Base-by-base conservation (phyloP, 345 rosid genomes). In the Euclidium syriacum region DNA sequence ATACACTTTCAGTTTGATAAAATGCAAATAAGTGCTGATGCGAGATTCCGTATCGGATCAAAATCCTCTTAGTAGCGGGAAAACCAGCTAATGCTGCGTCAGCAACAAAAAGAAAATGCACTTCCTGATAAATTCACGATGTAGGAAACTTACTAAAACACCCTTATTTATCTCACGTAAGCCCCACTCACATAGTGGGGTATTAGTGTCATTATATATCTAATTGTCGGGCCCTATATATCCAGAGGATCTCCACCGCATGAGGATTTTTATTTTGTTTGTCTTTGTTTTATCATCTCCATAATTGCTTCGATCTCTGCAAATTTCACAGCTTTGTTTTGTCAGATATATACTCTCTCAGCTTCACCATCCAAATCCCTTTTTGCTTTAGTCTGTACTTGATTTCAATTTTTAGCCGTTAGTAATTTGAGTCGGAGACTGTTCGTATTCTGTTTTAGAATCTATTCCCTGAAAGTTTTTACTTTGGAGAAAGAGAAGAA, bases 161-260 rank as follows among this genome's bases (percentile, higher is more conserved):
- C 73, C 59, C 40, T 60, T 59, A 1, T 1, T 18, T 18, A 9
- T 4, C 8, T 24, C 3, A n/a, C 7, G 3, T 14, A 29, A 6
- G 29, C 15, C 25, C 9, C 11, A 3, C 0, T 33, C 47, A 42
- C 1, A 29, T 2, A 12, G 4, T 23, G 19, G 71, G 73, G 10
- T 51, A 42, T 0, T 42, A 42, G 18, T 11, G 73, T 68, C 61
- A 68, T 52, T 50, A 3, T 6, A 0, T 3, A 38, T 29, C 10
- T 18, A 16, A 43, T 3, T 42, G 55, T 10, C 47, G 30, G 5
- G 27, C 5, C 34, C 43, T 30, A 30, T 53, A 55, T 34, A 44
- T 36, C 10, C 40, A 36, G 64, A 36, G 64, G 38, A 59, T 59
- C 60, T 32, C 73, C 73, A 68, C 67, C 73, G 67, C 67, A 60